These are phyloP conservation scores for Fusarium sp. DNA, from an alignment of 2,329 filamentous ascomycete species.

Conservation along the genomic window DNA sequence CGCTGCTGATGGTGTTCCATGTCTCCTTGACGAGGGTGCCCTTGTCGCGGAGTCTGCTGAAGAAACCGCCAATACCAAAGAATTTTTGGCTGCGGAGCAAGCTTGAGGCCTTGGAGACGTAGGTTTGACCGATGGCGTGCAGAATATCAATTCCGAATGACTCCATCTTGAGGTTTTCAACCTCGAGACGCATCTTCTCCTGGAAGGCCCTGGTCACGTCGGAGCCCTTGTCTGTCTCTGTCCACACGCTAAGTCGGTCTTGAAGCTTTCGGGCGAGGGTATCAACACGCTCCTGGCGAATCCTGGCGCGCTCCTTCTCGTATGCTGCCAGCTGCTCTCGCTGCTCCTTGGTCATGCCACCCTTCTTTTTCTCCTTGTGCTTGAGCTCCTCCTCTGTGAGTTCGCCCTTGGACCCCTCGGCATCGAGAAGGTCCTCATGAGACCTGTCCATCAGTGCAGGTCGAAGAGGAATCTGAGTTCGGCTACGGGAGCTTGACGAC, in stretches of 20 bases:
- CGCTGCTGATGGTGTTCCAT: conserved; percentile 96
- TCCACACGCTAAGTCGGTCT: conserved; percentile 93
- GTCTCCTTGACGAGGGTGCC: conserved; percentile 97
- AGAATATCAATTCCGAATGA: conserved; percentile 96
- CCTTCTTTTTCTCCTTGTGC: conserved; percentile 83
- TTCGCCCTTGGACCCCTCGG: conserved; percentile 77
- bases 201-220: conserved; percentile 92
- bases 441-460: conserved; percentile 86
- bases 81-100: conserved; percentile 97
- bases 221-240: conserved; percentile 89
- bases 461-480: conserved; percentile 75
- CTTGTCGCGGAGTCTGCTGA: conserved; percentile 94
- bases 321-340: conserved; percentile 89
- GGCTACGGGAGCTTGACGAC: conserved; percentile 56
- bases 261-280: conserved; percentile 86
- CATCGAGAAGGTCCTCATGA: conserved; percentile 64
- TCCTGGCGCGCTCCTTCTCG: conserved; percentile 83
- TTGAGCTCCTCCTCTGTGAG: conserved; percentile 67
- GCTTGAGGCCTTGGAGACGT: conserved; percentile 85
- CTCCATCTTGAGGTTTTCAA: conserved; percentile 99
- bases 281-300: conserved; percentile 90
- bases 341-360: conserved; percentile 88
- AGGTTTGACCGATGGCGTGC: conserved; percentile 92
- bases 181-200: conserved; percentile 93
- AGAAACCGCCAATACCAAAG: conserved; percentile 95